Evolutionary conservation across 495 filamentous ascomycete species (phyloP), one percentile per base, ranked within the genome.

Genomic region (Penicillium daleae): DNA sequence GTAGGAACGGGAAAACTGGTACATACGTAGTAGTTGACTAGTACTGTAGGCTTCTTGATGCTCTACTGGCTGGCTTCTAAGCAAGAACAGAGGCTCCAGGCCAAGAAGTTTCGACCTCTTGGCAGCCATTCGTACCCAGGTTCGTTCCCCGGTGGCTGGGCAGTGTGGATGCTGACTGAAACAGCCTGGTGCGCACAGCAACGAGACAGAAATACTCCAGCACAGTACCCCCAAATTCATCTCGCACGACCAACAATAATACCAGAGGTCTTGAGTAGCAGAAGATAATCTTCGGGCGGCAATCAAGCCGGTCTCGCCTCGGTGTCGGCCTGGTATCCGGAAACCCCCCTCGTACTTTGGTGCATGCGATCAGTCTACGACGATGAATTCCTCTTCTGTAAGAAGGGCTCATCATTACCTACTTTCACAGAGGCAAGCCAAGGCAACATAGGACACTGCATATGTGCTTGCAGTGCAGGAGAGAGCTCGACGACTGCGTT

Each of bases 311-410:
- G 27, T 54, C 22, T 33, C 31, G 51, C 51, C 51, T 54, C 31
- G 29, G 13, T 54, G n/a, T 54, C 29, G 56, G 29, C 40, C 40
- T 57, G 29, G 40, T 31, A 48, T 56, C 44, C 31, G 21, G 24
- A 3, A 2, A 13, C 19, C n/a, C 6, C n/a, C 19, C 21, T 46
- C 10, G 57, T 59, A 51, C 57, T 50, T 59, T 59, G 8, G 44
- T 37, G 26, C 27, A 6, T n/a, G 22, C 26, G 39, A 33, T 32
- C 40, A 48, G 37, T 46, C 55, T 5, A 48, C 19, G 19, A 35
- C 58, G 37, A 60, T 53, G 35, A 60, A 21, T 60, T 31, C 48
- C 33, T 49, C 22, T 60, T 60, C 19, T 42, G 33, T 26, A 40
- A 19, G 13, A 10, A 13, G 21, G 42, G 7, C 42, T 22, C 21